Evolutionary conservation across 805 yeast genomes (phyloP).

Genomic region (Candida lessepsii): DNA sequence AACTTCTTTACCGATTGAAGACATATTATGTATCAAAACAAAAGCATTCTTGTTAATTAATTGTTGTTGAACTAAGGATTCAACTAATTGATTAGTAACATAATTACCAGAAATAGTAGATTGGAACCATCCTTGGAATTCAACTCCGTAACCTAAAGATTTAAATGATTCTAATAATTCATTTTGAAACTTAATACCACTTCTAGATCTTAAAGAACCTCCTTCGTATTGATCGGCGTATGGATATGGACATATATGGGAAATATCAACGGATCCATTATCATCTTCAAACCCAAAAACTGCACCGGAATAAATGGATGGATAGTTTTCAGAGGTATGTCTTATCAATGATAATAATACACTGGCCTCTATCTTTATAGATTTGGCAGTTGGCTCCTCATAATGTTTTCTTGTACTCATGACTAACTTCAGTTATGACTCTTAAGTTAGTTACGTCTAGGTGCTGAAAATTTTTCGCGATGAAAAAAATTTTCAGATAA

Average conservation of each 20-base stretch:
- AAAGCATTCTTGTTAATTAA: conserved; percentile 54
- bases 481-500: conserved; percentile 4
- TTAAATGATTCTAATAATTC: conserved; percentile 63
- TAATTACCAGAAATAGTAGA: conserved; percentile 68
- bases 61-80: conserved; percentile 67
- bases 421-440: not conserved
- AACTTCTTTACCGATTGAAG: conserved; percentile 63
- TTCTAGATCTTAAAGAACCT: conserved; percentile 57
- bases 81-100: conserved; percentile 64
- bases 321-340: conserved; percentile 63
- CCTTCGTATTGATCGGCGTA: conserved; percentile 61
- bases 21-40: conserved; percentile 65
- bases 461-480: conserved; percentile 9
- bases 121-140: conserved; percentile 80
- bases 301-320: conserved; percentile 66
- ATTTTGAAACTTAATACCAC: conserved; percentile 65
- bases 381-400: conserved; percentile 36
- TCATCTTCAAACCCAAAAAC: conserved; percentile 71
- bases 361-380: conserved; percentile 49
- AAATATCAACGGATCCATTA: conserved; percentile 45
- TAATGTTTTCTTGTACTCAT: conserved; percentile 11
- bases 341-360: conserved; percentile 59
- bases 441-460: too few relatives aligned
- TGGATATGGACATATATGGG: conserved; percentile 72
- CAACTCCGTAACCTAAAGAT: conserved; percentile 60